Percentiles rank a stretch among this genome's conserved stretches.
Evolutionary conservation across 805 yeast species (phyloP).

Genomic region (Blastobotrys parvus): DNA sequence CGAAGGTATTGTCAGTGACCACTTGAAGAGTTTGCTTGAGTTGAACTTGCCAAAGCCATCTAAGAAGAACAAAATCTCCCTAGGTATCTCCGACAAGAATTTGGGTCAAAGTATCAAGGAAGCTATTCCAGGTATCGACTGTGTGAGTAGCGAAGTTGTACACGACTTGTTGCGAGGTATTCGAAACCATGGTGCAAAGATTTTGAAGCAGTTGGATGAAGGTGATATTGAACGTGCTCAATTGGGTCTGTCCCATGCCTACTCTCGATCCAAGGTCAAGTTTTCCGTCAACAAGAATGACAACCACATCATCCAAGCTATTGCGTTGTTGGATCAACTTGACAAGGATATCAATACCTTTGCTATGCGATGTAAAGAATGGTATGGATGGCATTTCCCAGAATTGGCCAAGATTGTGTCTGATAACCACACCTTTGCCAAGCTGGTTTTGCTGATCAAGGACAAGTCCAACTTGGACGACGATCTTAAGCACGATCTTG

Average conservation of each 20-base stretch:
- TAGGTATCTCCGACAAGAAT: conserved; percentile 91
- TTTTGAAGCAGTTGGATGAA: conserved; percentile 82
- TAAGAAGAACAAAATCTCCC: conserved; percentile 56
- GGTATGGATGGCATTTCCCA: conserved; percentile 99
- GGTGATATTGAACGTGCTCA: conserved; percentile 98
- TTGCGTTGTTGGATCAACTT: conserved; percentile 92
- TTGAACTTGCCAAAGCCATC: conserved; percentile 78
- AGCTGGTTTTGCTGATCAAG: conserved; percentile 69
- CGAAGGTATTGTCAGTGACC: conserved; percentile 93
- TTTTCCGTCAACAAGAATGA: conserved; percentile 97
- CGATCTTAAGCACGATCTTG: conserved; percentile 67
- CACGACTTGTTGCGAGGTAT: conserved; percentile 95
- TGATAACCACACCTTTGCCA: conserved; percentile 82
- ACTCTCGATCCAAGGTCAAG: conserved; percentile 98
- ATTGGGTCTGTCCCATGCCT: conserved; percentile 97
- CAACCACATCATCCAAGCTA: conserved; percentile 98
- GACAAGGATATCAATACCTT: conserved; percentile 97
- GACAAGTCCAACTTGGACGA: conserved; percentile 80
- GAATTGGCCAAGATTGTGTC: conserved; percentile 87
- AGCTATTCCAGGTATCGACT: conserved; percentile 77
- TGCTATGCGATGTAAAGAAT: conserved; percentile 94
- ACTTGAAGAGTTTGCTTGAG: conserved; percentile 81
- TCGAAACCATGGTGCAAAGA: conserved; percentile 80
- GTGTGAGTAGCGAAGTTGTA: conserved; percentile 82
- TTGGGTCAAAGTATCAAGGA: conserved; percentile 97